These are phyloP conservation scores for Rhypophila decipiens DNA, from an alignment of 495 filamentous ascomycete species.

Conservation along the genomic window DNA sequence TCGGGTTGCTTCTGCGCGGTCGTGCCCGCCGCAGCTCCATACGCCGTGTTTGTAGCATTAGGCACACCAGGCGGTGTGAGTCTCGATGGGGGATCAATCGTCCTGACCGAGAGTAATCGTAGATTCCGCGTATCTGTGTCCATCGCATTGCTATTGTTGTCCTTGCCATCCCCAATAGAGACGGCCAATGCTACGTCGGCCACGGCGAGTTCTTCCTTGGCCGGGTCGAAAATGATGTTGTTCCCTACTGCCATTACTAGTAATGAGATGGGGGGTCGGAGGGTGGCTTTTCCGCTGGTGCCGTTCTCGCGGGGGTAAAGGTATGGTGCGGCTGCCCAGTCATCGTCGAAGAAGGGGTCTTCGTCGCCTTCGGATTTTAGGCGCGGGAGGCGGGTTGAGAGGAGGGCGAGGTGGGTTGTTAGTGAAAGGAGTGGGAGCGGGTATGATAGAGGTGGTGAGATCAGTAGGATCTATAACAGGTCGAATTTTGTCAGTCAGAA, in stretches of 20 bases:
- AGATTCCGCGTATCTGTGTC: slow-evolving; percentile 20
- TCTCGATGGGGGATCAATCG: slow-evolving; percentile 54
- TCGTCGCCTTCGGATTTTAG: slow-evolving; percentile 82
- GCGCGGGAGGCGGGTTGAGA: slow-evolving; percentile 75
- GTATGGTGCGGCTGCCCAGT: slow-evolving; percentile 77
- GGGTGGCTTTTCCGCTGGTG: slow-evolving; percentile 7
- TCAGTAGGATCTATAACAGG: slow-evolving; percentile 78
- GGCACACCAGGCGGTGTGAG: slow-evolving; percentile 58
- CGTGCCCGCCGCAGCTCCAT: slow-evolving; percentile 34
- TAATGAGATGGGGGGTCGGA: slow-evolving; percentile 74
- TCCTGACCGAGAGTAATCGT: slow-evolving; percentile 59
- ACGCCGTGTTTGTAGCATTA: slow-evolving; percentile 61
- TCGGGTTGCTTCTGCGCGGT: slow-evolving; percentile 35
- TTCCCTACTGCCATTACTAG: slow-evolving; percentile 80
- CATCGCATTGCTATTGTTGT: slow-evolving; percentile 6
- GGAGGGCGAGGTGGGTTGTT: slow-evolving; percentile 92
- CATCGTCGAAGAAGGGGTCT: slow-evolving; percentile 96
- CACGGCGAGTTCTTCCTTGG: slow-evolving; percentile 81
- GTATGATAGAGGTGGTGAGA: slow-evolving; percentile 86
- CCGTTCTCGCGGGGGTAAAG: slow-evolving; percentile 56
- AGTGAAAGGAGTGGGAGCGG: slow-evolving; percentile 87
- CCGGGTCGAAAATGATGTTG: slow-evolving; percentile 92
- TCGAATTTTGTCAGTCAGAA: neutral
- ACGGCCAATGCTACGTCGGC: slow-evolving; percentile 83
- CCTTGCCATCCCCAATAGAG: slow-evolving; percentile 46